These are phyloP conservation scores for Gaertneriomyces sp. DNA, from an alignment of 192 early-diverging fungal species.

Conservation along the genomic window DNA sequence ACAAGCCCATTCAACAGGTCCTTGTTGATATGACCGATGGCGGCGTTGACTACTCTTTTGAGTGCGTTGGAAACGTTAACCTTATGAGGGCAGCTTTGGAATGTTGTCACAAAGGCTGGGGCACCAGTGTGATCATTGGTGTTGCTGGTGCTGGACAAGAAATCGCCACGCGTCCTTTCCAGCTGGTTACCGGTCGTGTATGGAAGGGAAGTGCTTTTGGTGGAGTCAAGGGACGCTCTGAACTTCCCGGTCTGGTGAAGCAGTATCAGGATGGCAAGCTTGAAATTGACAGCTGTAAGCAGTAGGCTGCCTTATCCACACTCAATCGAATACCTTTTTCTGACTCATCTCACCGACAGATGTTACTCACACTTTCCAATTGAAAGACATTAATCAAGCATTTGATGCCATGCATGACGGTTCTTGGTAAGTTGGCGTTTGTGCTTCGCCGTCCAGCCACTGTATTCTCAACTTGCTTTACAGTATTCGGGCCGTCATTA, in stretches of 20 bases:
- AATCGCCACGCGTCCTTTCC: slow-evolving; percentile 91
- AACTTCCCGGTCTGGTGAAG: slow-evolving; percentile 82
- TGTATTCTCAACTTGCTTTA: neutral
- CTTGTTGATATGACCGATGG: slow-evolving; percentile 91
- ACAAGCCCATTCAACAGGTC: slow-evolving; percentile 74
- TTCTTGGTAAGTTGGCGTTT: slow-evolving; percentile 18
- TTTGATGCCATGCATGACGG: slow-evolving; percentile 87
- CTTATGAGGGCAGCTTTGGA: slow-evolving; percentile 96
- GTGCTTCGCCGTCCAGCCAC: neutral
- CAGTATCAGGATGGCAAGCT: slow-evolving; percentile 79
- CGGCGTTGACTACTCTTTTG: slow-evolving; percentile 94
- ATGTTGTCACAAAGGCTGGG: slow-evolving; percentile 77
- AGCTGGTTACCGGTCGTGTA: slow-evolving; percentile 90
- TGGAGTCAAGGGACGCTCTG: slow-evolving; percentile 90
- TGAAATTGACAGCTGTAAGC: slow-evolving; percentile 82
- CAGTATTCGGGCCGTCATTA: slow-evolving; percentile 5
- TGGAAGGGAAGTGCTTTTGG: slow-evolving; percentile 98
- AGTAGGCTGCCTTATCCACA: neutral
- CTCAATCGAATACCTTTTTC: neutral
- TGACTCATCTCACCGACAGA: slow-evolving; percentile 13
- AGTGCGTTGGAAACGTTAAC: slow-evolving; percentile 87
- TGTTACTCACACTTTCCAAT: slow-evolving; percentile 75
- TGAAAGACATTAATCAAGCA: slow-evolving; percentile 89
- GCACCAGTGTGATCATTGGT: slow-evolving; percentile 79
- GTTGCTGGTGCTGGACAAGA: slow-evolving; percentile 92